Conservation (phyloP, 768 basidiomycete genomes). For the Boletus pseudo-olivaceus region DNA sequence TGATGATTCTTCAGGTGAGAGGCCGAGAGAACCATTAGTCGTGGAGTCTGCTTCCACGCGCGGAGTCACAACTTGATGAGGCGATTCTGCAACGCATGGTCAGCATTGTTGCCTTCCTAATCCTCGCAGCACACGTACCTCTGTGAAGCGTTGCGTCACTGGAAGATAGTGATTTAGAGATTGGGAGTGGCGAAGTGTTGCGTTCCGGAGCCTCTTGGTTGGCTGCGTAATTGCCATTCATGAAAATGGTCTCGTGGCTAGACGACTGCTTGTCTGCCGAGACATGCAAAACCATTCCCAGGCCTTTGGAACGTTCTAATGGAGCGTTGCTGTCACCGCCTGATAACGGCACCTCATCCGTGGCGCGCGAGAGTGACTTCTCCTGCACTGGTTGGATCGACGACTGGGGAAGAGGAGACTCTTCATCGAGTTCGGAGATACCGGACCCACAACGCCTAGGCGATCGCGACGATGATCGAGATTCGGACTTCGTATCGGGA, state of each 20-base stretch:
- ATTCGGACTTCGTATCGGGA: slow-evolving; percentile 34
- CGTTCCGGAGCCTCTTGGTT: slow-evolving; percentile 13
- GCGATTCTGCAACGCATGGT: slow-evolving; percentile 15
- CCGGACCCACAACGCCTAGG: slow-evolving; percentile 33
- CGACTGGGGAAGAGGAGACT: slow-evolving; percentile 13
- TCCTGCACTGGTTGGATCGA: slow-evolving; percentile 34
- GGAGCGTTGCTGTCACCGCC: slow-evolving; percentile 8
- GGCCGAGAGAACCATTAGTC: slow-evolving; percentile 1
- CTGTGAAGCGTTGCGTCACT: slow-evolving; percentile 3
- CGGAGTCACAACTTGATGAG: slow-evolving; percentile 5
- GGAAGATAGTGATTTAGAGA: slow-evolving; percentile 7
- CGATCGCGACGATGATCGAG: slow-evolving; percentile 53
- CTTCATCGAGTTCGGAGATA: slow-evolving; percentile 26
- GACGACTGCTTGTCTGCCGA: slow-evolving; percentile 15
- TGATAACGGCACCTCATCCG: slow-evolving; percentile 11
- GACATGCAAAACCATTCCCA: slow-evolving; percentile 15
- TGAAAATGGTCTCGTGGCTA: slow-evolving; percentile 23
- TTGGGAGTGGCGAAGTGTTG: slow-evolving; percentile 9
- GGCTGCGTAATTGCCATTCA: slow-evolving; percentile 16
- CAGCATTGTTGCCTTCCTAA: slow-evolving; percentile 1
- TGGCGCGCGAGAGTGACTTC: slow-evolving; percentile 26
- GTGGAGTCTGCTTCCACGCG: slow-evolving; percentile 13
- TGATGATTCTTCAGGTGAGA: slow-evolving; percentile 4
- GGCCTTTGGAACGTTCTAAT: slow-evolving; percentile 18
- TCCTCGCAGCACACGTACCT: slow-evolving; percentile 14